These are phyloP conservation scores for Fusarium oligoseptatum DNA, from an alignment of 2,329 filamentous ascomycete species.

Conservation along the genomic window DNA sequence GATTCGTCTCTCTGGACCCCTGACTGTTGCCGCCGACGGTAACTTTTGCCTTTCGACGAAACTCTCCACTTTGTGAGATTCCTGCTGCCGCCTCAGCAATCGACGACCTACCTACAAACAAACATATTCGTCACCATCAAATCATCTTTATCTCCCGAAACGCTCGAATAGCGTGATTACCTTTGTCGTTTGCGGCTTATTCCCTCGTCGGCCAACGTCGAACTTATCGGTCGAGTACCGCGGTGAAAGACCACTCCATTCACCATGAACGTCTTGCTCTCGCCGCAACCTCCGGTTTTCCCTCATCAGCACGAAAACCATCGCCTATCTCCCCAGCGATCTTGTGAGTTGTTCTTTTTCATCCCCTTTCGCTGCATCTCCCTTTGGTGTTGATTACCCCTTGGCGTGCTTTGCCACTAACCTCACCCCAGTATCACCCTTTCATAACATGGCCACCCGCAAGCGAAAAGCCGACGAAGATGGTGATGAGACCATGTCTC, in stretches of 20 bases:
- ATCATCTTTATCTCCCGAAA: not conserved
- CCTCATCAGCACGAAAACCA: slow-evolving; percentile 70
- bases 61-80: slow-evolving; percentile 10
- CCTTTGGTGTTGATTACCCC: slow-evolving; percentile 2
- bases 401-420: slow-evolving; percentile 38
- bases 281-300: slow-evolving; percentile 71
- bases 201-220: slow-evolving; percentile 31
- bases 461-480: slow-evolving; percentile 93
- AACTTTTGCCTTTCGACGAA: slow-evolving; percentile 4
- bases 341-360: slow-evolving; percentile 59
- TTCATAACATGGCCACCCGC: slow-evolving; percentile 67
- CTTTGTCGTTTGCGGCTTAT: slow-evolving; percentile 21
- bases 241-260: slow-evolving; percentile 15
- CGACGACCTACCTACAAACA: slow-evolving; percentile 1
- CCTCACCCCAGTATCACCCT: slow-evolving; percentile 55
- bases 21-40: not conserved
- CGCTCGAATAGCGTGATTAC: slow-evolving; percentile 5
- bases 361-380: not conserved
- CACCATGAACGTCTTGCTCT: slow-evolving; percentile 73
- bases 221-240: slow-evolving; percentile 12
- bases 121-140: slow-evolving; percentile 3
- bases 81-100: slow-evolving; percentile 2
- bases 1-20: not conserved
- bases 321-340: slow-evolving; percentile 67
- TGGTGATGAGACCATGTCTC: slow-evolving; percentile 89